phyloP scores from a whole-genome alignment of 305 asterid genomes.

The Ajuga reptans region DNA sequence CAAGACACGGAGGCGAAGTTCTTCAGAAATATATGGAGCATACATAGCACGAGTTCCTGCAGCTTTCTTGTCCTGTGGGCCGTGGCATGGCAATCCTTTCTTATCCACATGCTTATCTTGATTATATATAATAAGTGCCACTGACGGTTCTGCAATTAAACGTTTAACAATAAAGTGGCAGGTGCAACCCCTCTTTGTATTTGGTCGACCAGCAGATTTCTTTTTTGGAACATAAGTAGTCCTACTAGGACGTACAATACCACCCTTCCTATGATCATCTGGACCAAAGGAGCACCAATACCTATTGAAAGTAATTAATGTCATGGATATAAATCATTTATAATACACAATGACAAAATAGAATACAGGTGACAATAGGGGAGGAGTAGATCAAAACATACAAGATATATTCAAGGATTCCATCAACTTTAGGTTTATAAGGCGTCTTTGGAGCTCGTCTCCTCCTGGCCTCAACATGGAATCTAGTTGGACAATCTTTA shows the following conservation, averaged over 20 bases:
- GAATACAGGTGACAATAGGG: background rate
- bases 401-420: constrained; percentile 85
- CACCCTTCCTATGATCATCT: constrained; percentile 87
- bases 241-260: constrained; percentile 85
- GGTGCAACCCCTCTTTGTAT: constrained; percentile 92
- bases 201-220: constrained; percentile 81
- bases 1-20: constrained; percentile 75
- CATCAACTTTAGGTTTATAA: constrained; percentile 90
- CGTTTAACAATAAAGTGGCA: constrained; percentile 93
- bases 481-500: constrained; percentile 81
- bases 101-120: constrained; percentile 82
- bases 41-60: constrained; percentile 96
- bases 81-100: constrained; percentile 88
- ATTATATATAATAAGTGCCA: constrained; percentile 74
- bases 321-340: background rate
- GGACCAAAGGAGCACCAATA: constrained; percentile 99
- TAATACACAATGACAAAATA: background rate
- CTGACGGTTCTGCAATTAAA: constrained; percentile 77
- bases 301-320: constrained; percentile 34
- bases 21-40: constrained; percentile 94
- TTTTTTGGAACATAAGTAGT: constrained; percentile 63
- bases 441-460: constrained; percentile 44
- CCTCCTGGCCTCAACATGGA: constrained; percentile 92
- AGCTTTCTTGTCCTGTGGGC: constrained; percentile 77
- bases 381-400: constrained; percentile 27